Evolutionary conservation across 164 flowering plant genomes (phyloP), one percentile per base, ranked within the genome.

Genomic region (Vitis rupestris): DNA sequence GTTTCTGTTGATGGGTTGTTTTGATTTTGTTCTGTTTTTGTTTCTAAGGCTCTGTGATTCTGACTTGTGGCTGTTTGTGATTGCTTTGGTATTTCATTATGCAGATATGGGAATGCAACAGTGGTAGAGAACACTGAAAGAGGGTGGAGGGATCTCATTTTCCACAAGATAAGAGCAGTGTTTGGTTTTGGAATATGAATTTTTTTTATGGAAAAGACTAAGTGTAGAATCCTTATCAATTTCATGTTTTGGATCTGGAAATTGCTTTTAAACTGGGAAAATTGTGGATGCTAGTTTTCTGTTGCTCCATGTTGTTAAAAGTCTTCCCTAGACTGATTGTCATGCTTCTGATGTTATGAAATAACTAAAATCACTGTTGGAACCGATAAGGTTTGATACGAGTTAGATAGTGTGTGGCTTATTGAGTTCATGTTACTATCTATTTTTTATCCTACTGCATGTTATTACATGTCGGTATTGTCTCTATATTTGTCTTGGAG

Each of bases 121-220:
- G 98, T 93, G 75, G 91, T 89, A 69, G 97, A 93, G 83, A 93
- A 93, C 63, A 93, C 98, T 0, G 98, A 93, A 81, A 87, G 90
- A 71, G 98, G 98, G 61, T 93, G 98, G 98, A 72, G 92, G 64
- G 97, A 90, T 69, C 90, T 89, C 29, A 93, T 93, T 50, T 93
- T 93, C 82, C 81, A 91, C 73, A 89, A 79, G 83, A 87, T 93
- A 66, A 81, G 97, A 6, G 93, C 90, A 2, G 87, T 89, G 57
- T 93, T 93, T 82, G 94, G 98, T 61, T 93, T 90, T 76, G 98
- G 98, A 68, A 80, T 93, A 61, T 89, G 79, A 85, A 64, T 59
- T 59, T 27, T 65, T 30, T 54, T 2, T 17, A 29, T 57, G 7
- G 8, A 23, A 70, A 37, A 37, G 44, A 37, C 7, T 61, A 23